phyloP scores from a whole-genome alignment of 805 yeast species.

The Candida berthetii region DNA sequence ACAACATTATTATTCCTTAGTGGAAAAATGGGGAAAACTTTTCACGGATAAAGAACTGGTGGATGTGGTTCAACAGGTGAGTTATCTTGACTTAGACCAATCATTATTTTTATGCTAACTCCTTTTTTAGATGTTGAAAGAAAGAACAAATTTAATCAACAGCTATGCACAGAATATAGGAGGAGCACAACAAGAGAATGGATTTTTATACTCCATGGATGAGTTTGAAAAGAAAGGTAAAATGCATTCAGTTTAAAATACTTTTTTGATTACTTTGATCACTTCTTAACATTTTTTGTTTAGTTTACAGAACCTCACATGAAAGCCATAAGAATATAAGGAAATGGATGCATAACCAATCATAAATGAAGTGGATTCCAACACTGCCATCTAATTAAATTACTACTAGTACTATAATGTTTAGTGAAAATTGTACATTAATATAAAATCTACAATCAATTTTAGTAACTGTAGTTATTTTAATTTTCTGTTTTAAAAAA shows the following conservation, averaged over 20 bases:
- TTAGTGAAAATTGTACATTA: background rate
- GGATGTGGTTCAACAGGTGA: slow-evolving; percentile 30
- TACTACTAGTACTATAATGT: too few species aligned
- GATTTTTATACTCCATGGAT: slow-evolving; percentile 64
- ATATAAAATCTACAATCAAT: background rate
- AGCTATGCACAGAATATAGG: slow-evolving; percentile 46
- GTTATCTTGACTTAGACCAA: slow-evolving; percentile 12
- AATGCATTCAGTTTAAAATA: too few species aligned
- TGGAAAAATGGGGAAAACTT: slow-evolving; percentile 71
- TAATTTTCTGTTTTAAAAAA: too few species aligned
- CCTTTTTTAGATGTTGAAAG: slow-evolving; percentile 43
- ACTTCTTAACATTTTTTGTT: background rate
- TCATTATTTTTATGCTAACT: background rate
- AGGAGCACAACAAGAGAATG: slow-evolving; percentile 37
- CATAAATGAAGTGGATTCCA: background rate
- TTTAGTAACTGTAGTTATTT: too few species aligned
- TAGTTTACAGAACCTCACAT: slow-evolving; percentile 44
- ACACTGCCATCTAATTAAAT: background rate
- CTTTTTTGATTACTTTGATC: too few species aligned
- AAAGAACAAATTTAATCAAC: slow-evolving; percentile 65
- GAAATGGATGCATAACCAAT: slow-evolving; percentile 31
- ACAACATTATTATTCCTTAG: slow-evolving; percentile 63
- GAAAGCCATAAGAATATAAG: slow-evolving; percentile 39
- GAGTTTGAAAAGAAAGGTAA: slow-evolving; percentile 57
- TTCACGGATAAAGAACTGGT: slow-evolving; percentile 62